Evolutionary conservation across 1,284 basidiomycete genomes (phyloP).

Genomic region (Mycena citricolor): DNA sequence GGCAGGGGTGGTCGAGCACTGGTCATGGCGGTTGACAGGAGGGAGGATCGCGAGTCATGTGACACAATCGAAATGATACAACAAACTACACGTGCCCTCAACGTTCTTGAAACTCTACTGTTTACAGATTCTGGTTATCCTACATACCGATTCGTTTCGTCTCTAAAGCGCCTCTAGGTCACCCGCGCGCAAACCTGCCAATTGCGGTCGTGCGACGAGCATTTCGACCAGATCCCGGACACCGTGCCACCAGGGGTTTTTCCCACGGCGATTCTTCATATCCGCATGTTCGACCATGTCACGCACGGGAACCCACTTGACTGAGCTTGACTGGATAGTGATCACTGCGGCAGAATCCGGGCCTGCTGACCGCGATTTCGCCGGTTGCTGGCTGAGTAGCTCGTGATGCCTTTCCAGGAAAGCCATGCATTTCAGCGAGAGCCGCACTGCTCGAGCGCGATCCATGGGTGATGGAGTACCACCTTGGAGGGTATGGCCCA

Average conservation of each 20-base stretch:
- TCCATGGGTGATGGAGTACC: slow-evolving; percentile 94
- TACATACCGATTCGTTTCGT: slow-evolving; percentile 7
- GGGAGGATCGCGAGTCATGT: slow-evolving; percentile 25
- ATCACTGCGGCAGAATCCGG: slow-evolving; percentile 85
- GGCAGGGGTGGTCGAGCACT: slow-evolving; percentile 43
- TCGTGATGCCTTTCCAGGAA: slow-evolving; percentile 88
- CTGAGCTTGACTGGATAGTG: slow-evolving; percentile 79
- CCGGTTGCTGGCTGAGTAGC: slow-evolving; percentile 43
- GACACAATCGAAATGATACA: slow-evolving; percentile 29
- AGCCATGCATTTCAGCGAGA: slow-evolving; percentile 90
- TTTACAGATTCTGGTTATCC: slow-evolving; percentile 6
- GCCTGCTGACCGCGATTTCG: slow-evolving; percentile 50
- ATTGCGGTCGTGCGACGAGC: slow-evolving; percentile 61
- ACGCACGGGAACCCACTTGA: slow-evolving; percentile 81
- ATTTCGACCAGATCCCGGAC: slow-evolving; percentile 73
- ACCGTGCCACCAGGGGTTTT: slow-evolving; percentile 78
- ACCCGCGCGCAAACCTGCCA: slow-evolving; percentile 37
- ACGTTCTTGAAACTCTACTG: slow-evolving; percentile 16
- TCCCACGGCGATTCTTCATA: slow-evolving; percentile 86
- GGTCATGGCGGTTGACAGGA: slow-evolving; percentile 22
- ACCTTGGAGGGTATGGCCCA: slow-evolving; percentile 96
- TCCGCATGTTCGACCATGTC: slow-evolving; percentile 88
- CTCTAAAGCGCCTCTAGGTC: slow-evolving; percentile 24
- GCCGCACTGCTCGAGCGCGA: slow-evolving; percentile 86
- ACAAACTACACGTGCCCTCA: slow-evolving; percentile 21